Evolutionary conservation across 352 stramenopile genomes (phyloP), one percentile per base, ranked within the genome.

Genomic region (Blastocystis sp.): DNA sequence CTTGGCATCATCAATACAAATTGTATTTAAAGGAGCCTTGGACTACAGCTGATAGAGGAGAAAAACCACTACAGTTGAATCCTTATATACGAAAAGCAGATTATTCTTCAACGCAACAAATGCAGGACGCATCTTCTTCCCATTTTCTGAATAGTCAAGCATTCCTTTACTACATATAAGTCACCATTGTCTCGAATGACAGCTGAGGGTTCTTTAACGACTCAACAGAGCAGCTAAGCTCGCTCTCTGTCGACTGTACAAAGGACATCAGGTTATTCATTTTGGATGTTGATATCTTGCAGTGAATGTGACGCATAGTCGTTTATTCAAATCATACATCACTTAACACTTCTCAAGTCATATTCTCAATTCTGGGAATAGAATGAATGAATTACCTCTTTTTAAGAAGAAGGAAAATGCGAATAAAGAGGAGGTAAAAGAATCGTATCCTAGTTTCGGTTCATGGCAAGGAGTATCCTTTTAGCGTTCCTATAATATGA

Each of bases 31-130:
- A 30, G 68, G 68, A 9, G 37, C 24, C n/a, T 43, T 79, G 8
- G 68, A 8, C 68, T 79, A 63, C 8, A 20, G 43, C 34, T 62
- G 16, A 79, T 24, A 56, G 6, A 16, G 26, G 18, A 20, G n/a
- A 39, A 6, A 2, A 63, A 9, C 20, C 24, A n/a, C 37, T 34
- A 79, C 68, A 20, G 37, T 62, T 34, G 16, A 2, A 56, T 79
- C 68, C 68, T 79, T 79, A 47, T 79, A 79, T 3, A 55, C 30
- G 26, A 79, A 79, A 1, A 79, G n/a, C 13, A 79, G 34, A 34
- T 79, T 79, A 43, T 79, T 79, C 37, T 79, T 79, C 26, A 79
- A 62, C 11, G 63, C 68, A 34, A 47, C 68, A 79, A 41, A 56
- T 11, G 26, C 68, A 24, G 8, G 16, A 16, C 30, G 16, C 68